Conservation (phyloP, 257 asterid genomes). For the Apocynum venetum region DNA sequence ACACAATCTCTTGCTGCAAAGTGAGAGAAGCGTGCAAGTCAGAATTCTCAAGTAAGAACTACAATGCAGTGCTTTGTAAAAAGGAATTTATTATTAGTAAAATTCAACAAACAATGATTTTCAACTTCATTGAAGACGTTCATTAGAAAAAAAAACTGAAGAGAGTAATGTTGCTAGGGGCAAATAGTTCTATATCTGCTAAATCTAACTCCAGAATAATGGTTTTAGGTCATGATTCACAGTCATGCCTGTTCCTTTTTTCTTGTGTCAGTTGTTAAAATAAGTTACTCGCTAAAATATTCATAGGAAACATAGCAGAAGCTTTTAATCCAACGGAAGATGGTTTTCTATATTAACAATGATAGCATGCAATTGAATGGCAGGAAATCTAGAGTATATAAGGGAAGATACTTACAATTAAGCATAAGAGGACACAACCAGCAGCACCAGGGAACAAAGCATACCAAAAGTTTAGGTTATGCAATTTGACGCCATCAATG, state of each 20-base stretch:
- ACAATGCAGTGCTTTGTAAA: neutral
- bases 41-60: neutral
- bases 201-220: too few relatives aligned
- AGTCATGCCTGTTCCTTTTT: too few relatives aligned
- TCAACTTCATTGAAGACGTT: too few relatives aligned
- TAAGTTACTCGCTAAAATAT: too few relatives aligned
- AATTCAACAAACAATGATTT: too few relatives aligned
- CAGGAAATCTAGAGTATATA: neutral
- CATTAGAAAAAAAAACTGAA: too few relatives aligned
- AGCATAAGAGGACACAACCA: slow-evolving; percentile 68
- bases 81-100: too few relatives aligned
- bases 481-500: slow-evolving; percentile 79
- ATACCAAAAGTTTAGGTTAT: slow-evolving; percentile 73
- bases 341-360: neutral
- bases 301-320: neutral
- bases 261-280: too few relatives aligned
- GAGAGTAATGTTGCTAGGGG: too few relatives aligned
- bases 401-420: slow-evolving; percentile 56
- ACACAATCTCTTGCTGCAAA: slow-evolving; percentile 87
- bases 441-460: slow-evolving; percentile 88
- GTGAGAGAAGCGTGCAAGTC: neutral
- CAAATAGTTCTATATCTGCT: too few relatives aligned
- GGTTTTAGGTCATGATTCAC: too few relatives aligned
- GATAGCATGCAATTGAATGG: neutral
- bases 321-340: neutral